These are phyloP conservation scores for Prinsepia uniflora DNA, from an alignment of 306 rosid genomes.

Conservation along the genomic window DNA sequence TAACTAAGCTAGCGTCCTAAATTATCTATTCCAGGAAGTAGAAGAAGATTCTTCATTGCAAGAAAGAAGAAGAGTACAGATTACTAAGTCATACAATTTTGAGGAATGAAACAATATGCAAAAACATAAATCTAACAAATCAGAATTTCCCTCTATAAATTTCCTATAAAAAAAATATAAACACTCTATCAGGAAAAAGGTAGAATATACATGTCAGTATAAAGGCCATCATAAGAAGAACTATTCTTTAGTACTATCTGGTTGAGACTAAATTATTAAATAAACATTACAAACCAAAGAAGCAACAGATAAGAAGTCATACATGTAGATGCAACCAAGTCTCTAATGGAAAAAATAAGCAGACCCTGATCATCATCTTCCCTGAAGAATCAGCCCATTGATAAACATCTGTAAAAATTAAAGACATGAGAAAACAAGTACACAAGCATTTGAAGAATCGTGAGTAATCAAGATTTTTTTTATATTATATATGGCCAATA, in stretches of 20 bases:
- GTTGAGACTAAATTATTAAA: not conserved
- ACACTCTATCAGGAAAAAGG: not conserved
- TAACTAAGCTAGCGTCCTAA: not conserved
- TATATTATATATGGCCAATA: not conserved
- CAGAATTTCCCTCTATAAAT: not conserved
- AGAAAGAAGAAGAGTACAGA: not conserved
- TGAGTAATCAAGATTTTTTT: not conserved
- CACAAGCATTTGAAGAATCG: not conserved
- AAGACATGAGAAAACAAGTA: slow-evolving; percentile 10
- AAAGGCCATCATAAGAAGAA: not conserved
- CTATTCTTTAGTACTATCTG: not conserved
- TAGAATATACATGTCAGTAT: not conserved
- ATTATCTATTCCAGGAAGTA: not conserved
- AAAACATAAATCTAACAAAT: not conserved
- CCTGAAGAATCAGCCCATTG: slow-evolving; percentile 73
- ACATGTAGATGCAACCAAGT: slow-evolving; percentile 67
- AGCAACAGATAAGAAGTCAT: slow-evolving; percentile 24
- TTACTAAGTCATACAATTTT: not conserved
- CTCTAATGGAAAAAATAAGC: slow-evolving; percentile 81
- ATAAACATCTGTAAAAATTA: slow-evolving; percentile 68
- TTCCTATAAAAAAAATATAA: too few species aligned
- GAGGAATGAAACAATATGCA: not conserved
- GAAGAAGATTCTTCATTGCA: not conserved
- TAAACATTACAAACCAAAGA: slow-evolving; percentile 1
- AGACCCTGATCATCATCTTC: slow-evolving; percentile 75